phyloP scores from a whole-genome alignment of 2,329 filamentous ascomycete genomes.

The Orbilia blumenaviensis region DNA sequence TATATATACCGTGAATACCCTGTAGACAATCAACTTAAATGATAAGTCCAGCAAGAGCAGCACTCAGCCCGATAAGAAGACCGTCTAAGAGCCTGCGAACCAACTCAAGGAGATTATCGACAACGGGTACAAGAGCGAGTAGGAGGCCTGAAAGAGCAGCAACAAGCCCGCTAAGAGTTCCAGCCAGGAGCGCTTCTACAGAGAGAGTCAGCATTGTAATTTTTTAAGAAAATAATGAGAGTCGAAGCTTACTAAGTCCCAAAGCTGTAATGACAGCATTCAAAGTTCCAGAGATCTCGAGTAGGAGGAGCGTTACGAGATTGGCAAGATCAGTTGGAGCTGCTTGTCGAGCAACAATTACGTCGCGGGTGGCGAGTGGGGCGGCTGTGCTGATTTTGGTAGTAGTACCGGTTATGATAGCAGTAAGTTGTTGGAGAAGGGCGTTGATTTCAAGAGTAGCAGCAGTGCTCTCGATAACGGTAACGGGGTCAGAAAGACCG shows the following conservation, averaged over 20 bases:
- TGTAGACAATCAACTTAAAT: slow-evolving; percentile 4
- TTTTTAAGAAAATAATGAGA: not conserved
- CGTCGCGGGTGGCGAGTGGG: not conserved
- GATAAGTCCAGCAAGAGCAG: slow-evolving; percentile 19
- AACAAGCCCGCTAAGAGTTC: slow-evolving; percentile 36
- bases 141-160: slow-evolving; percentile 24
- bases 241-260: slow-evolving; percentile 28
- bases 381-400: slow-evolving; percentile 1
- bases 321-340: slow-evolving; percentile 5
- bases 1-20: slow-evolving; percentile 2
- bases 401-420: not conserved
- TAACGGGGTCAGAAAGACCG: not conserved
- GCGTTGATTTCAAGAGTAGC: slow-evolving; percentile 13
- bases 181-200: slow-evolving; percentile 18
- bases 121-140: slow-evolving; percentile 29
- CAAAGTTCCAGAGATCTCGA: slow-evolving; percentile 24
- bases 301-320: slow-evolving; percentile 8
- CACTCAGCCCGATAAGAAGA: slow-evolving; percentile 22
- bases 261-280: slow-evolving; percentile 27
- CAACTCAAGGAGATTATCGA: slow-evolving; percentile 20
- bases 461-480: not conserved
- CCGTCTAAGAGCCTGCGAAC: slow-evolving; percentile 13
- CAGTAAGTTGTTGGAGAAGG: not conserved
- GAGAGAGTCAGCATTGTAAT: too few relatives aligned
- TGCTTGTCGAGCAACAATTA: not conserved